A percentile compares a stretch with the other conserved stretches of the same genome.
phyloP scores from a whole-genome alignment of 306 rosid species.

The Betula pendula region DNA sequence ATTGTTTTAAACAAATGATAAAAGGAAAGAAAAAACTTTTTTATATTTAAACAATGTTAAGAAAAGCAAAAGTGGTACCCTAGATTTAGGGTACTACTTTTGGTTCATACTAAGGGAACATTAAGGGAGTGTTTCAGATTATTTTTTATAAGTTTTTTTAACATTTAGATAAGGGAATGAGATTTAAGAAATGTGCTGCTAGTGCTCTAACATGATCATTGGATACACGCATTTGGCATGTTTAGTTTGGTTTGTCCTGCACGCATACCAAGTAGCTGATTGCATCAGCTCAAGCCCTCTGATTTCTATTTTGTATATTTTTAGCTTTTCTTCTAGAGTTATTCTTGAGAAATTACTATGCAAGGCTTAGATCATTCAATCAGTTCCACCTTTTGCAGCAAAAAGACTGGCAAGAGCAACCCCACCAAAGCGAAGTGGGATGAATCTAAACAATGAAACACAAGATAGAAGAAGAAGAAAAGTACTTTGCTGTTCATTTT shows the following conservation, averaged over 20 bases:
- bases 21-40: no score
- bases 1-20: no score
- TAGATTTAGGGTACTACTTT: no score
- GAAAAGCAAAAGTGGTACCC: no score
- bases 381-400: slow-evolving; percentile 46
- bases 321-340: not conserved
- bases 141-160: no score
- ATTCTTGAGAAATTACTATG: not conserved
- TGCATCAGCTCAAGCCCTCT: not conserved
- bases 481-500: slow-evolving; percentile 56
- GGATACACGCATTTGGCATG: not conserved
- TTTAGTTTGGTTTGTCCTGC: not conserved
- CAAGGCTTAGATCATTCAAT: slow-evolving; percentile 12
- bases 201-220: not conserved
- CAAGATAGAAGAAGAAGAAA: slow-evolving; percentile 45
- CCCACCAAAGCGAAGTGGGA: slow-evolving; percentile 48
- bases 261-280: not conserved
- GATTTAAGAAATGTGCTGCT: no score
- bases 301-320: not conserved
- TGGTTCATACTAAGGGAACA: no score
- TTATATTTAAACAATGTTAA: no score
- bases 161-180: no score
- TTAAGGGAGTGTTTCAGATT: no score
- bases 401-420: slow-evolving; percentile 60
- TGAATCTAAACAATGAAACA: slow-evolving; percentile 45